Evolutionary conservation across 1,284 basidiomycete genomes (phyloP).

Genomic region (Kalmanozyma brasiliensis): DNA sequence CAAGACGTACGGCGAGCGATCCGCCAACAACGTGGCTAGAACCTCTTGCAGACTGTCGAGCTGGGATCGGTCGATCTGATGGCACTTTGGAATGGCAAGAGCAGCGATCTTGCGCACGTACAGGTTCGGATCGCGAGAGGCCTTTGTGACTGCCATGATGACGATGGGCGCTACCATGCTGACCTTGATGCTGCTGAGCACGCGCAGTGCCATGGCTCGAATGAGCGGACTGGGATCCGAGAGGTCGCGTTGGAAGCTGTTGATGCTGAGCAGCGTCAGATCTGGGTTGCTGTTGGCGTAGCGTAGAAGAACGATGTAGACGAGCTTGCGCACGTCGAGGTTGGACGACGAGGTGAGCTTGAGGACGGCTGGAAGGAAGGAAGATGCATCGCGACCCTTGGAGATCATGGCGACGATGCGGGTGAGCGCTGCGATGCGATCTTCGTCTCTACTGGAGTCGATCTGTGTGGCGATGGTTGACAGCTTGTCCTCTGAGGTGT

Average conservation of each 20-base stretch:
- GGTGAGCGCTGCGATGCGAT: slow-evolving; percentile 60
- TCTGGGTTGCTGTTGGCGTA: slow-evolving; percentile 82
- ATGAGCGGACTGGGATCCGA: slow-evolving; percentile 86
- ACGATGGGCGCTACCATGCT: slow-evolving; percentile 87
- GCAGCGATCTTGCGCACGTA: slow-evolving; percentile 93
- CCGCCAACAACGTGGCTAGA: slow-evolving; percentile 79
- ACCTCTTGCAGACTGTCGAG: slow-evolving; percentile 79
- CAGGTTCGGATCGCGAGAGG: slow-evolving; percentile 86
- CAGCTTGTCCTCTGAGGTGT: slow-evolving; percentile 57
- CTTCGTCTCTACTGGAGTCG: slow-evolving; percentile 58
- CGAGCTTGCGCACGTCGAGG: slow-evolving; percentile 93
- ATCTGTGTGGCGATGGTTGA: slow-evolving; percentile 54
- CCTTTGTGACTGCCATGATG: slow-evolving; percentile 88
- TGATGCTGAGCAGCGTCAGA: slow-evolving; percentile 93
- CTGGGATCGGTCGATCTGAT: slow-evolving; percentile 76
- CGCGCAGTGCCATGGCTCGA: slow-evolving; percentile 91
- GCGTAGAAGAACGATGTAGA: slow-evolving; percentile 94
- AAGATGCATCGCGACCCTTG: slow-evolving; percentile 88
- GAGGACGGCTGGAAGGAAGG: slow-evolving; percentile 72
- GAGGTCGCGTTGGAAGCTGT: slow-evolving; percentile 97
- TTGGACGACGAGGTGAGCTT: slow-evolving; percentile 67
- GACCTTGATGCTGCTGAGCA: slow-evolving; percentile 89
- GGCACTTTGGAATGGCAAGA: slow-evolving; percentile 81
- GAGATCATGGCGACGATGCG: slow-evolving; percentile 75
- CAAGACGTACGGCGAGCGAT: slow-evolving; percentile 86